Conservation (phyloP, 1,284 basidiomycete genomes). For the Tetrapyrgos nigripes region DNA sequence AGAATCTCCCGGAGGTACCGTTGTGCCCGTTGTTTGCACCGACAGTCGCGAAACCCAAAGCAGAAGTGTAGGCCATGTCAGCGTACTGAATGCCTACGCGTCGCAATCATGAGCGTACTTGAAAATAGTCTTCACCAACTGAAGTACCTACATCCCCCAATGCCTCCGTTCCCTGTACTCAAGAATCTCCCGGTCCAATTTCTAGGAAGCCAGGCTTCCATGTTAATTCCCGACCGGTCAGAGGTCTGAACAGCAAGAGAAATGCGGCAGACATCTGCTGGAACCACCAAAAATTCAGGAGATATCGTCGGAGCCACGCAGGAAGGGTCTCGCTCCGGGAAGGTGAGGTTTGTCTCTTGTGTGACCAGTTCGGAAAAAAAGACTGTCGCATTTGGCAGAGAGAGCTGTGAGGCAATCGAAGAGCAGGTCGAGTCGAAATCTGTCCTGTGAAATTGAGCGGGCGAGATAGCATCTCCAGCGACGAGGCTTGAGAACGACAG, state of each 20-base stretch:
- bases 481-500: no score
- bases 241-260: no score
- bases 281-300: constrained; percentile 14
- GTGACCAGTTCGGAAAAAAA: not conserved
- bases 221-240: no score
- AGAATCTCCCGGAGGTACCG: constrained; percentile 11
- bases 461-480: no score
- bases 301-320: constrained; percentile 9
- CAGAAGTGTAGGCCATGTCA: constrained; percentile 9
- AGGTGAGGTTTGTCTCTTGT: constrained; percentile 5
- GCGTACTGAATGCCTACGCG: constrained; percentile 10
- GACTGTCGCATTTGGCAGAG: constrained; percentile 1
- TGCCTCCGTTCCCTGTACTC: constrained; percentile 14
- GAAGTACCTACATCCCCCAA: constrained; percentile 11
- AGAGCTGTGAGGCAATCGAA: not conserved
- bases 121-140: not conserved
- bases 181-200: no score
- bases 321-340: constrained; percentile 10
- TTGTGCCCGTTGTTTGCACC: constrained; percentile 16
- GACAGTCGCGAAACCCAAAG: constrained; percentile 13
- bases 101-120: not conserved
- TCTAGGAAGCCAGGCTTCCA: no score
- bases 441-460: no score
- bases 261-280: no score
- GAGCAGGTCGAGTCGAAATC: constrained; percentile 5